Evolutionary conservation across 2,329 filamentous ascomycete species (phyloP).

Genomic region (Penicillium sp.): DNA sequence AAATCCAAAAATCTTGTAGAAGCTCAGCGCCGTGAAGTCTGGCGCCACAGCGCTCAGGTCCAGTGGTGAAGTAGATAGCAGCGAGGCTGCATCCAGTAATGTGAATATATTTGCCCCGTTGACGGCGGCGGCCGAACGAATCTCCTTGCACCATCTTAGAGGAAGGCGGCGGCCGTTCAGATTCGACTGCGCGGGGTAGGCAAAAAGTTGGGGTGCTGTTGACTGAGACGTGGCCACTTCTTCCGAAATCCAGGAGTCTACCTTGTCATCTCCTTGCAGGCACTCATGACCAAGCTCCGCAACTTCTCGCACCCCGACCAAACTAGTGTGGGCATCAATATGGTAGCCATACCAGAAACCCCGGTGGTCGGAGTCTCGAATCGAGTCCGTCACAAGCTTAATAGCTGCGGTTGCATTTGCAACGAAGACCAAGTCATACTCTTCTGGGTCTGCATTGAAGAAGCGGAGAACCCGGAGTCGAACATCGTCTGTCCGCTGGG

Average conservation of each 20-base stretch:
- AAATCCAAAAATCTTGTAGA: conserved; percentile 98
- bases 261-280: conserved; percentile 62
- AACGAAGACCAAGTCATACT: conserved; percentile 88
- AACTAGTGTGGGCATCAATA: conserved; percentile 78
- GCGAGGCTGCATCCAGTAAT: conserved; percentile 79
- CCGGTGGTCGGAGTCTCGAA: conserved; percentile 62
- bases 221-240: conserved; percentile 25
- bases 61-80: conserved; percentile 74
- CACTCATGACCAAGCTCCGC: conserved; percentile 63
- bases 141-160: conserved; percentile 62
- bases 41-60: conserved; percentile 69
- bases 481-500: conserved; percentile 72
- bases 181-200: conserved; percentile 90
- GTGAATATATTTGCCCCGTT: conserved; percentile 57
- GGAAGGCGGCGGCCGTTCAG: conserved; percentile 81
- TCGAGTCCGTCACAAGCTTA: conserved; percentile 79
- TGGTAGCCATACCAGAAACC: conserved; percentile 86
- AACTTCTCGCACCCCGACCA: conserved; percentile 77
- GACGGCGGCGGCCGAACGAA: conserved; percentile 40
- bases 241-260: conserved; percentile 63
- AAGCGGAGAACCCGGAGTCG: conserved; percentile 71
- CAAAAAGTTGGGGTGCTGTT: conserved; percentile 57
- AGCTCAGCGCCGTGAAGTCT: conserved; percentile 83
- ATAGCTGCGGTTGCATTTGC: conserved; percentile 89
- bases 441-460: conserved; percentile 76